Conservation (phyloP, 495 filamentous ascomycete species). For the Daldinia caldariorum region DNA sequence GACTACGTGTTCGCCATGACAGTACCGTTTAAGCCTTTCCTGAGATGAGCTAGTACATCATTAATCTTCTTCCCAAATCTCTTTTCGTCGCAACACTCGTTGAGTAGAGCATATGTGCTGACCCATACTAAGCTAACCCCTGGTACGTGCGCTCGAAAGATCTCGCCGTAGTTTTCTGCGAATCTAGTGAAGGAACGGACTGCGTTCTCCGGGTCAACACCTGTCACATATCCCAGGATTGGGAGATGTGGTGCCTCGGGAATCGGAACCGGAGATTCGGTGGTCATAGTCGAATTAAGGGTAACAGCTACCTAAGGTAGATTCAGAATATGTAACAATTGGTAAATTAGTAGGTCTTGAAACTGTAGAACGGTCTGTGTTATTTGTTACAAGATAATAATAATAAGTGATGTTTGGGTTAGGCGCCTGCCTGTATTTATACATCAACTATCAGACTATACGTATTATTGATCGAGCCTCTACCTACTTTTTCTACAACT, state of each 20-base stretch:
- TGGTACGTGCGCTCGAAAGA: conserved; percentile 38
- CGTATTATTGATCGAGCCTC: neutral
- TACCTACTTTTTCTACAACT: neutral
- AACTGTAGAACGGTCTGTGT: neutral
- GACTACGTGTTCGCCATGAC: too few relatives aligned
- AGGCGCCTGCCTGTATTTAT: neutral
- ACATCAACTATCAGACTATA: neutral
- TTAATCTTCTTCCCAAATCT: conserved; percentile 34
- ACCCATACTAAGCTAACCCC: conserved; percentile 51
- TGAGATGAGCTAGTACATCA: conserved; percentile 53
- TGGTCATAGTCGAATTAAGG: conserved; percentile 15
- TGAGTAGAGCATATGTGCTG: conserved; percentile 60
- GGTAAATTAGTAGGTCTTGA: neutral
- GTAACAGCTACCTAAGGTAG: neutral
- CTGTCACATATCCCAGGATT: conserved; percentile 46
- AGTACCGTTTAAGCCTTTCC: conserved; percentile 53
- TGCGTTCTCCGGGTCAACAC: conserved; percentile 44
- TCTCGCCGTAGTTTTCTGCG: conserved; percentile 42
- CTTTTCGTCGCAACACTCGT: conserved; percentile 70
- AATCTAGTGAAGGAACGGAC: conserved; percentile 32
- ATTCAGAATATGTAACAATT: neutral
- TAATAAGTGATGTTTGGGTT: neutral
- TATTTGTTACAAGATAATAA: neutral
- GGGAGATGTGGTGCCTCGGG: conserved; percentile 46
- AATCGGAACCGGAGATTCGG: conserved; percentile 23